Percentiles rank a stretch among this genome's conserved stretches.
phyloP scores from a whole-genome alignment of 169 alveolate genomes.

The Amoebophrya sp. region DNA sequence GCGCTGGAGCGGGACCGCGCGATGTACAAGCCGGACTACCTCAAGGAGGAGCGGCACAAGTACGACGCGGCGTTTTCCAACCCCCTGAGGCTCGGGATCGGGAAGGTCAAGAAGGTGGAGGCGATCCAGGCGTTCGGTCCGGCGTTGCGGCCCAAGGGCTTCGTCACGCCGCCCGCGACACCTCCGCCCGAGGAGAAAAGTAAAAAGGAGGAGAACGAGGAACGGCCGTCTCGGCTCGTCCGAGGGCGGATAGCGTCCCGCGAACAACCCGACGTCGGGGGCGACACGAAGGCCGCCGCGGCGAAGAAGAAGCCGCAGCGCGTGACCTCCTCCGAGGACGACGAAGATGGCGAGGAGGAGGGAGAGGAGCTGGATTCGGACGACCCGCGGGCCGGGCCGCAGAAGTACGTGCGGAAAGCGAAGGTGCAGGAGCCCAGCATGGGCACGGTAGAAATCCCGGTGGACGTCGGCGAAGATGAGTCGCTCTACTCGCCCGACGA shows the following conservation, averaged over 20 bases:
- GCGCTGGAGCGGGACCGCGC: slow-evolving; percentile 10
- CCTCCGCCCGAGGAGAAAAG: not conserved
- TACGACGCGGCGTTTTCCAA: not conserved
- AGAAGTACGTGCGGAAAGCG: not conserved
- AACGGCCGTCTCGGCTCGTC: not conserved
- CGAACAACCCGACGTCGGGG: too few relatives aligned
- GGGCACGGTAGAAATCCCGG: not conserved
- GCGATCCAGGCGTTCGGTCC: not conserved
- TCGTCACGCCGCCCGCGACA: not conserved
- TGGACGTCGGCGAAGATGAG: not conserved
- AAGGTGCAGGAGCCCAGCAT: not conserved
- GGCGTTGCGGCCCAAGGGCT: not conserved
- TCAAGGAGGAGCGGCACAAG: slow-evolving; percentile 2
- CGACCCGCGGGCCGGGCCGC: too few relatives aligned
- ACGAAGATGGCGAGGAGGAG: not conserved
- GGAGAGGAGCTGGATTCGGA: not conserved
- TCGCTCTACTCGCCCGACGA: not conserved
- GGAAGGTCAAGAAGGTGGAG: not conserved
- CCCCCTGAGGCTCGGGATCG: not conserved
- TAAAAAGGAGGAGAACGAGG: not conserved
- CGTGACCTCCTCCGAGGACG: not conserved
- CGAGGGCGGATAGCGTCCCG: too few relatives aligned
- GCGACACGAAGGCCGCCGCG: not conserved
- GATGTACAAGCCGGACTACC: slow-evolving; percentile 12
- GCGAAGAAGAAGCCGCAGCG: not conserved